Conservation (phyloP, 441 rosid genomes). For the Hura crepitans region DNA sequence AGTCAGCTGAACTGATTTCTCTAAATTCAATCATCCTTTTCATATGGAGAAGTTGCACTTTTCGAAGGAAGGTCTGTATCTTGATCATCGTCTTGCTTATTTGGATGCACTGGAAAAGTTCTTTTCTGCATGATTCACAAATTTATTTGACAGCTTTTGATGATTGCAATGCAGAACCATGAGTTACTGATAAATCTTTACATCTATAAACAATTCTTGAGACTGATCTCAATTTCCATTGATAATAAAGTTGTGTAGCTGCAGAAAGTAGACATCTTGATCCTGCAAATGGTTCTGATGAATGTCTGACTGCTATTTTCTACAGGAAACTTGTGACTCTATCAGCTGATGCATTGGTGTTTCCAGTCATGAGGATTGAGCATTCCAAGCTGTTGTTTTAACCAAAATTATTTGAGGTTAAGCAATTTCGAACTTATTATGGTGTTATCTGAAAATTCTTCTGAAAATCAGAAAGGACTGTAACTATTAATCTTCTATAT, state of each 20-base stretch:
- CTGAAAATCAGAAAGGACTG: no score
- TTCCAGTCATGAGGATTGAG: not conserved
- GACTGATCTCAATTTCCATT: not conserved
- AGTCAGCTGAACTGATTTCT: constrained; percentile 36
- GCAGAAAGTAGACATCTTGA: no score
- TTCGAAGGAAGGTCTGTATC: constrained; percentile 19
- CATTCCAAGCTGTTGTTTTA: not conserved
- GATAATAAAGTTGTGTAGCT: no score
- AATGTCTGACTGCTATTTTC: not conserved
- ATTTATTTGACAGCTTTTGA: not conserved
- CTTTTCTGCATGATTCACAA: not conserved
- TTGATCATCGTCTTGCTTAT: not conserved
- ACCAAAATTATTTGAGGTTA: not conserved
- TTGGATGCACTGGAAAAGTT: no score
- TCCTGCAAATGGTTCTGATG: constrained; percentile 3
- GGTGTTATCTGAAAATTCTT: not conserved
- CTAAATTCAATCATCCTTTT: not conserved
- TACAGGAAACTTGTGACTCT: not conserved
- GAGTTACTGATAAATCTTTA: no score
- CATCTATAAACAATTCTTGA: not conserved
- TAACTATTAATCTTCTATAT: no score
- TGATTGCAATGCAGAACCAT: not conserved
- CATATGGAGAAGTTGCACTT: constrained; percentile 1
- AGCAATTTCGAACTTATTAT: not conserved
- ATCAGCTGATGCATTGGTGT: not conserved